Percentiles rank a stretch among this genome's conserved stretches.
Evolutionary conservation across 768 basidiomycete species (phyloP).

Genomic region (Amanita muscaria): DNA sequence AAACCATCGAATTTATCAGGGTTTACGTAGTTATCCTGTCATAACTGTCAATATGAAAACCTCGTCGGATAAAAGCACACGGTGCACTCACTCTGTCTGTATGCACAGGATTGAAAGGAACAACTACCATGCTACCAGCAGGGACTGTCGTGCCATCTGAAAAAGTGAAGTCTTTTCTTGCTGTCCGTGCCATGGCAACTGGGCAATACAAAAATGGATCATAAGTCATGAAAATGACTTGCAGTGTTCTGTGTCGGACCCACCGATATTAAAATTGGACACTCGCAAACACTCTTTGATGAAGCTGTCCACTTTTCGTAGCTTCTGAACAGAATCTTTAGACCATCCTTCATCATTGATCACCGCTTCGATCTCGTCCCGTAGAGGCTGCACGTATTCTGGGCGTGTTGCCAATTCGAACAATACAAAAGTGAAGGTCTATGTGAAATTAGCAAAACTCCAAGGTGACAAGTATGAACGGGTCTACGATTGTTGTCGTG

Average conservation of each 20-base stretch:
- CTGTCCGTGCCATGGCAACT: too few relatives aligned
- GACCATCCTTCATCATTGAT: too few relatives aligned
- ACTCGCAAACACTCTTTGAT: conserved; percentile 33
- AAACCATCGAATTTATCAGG: conserved; percentile 28
- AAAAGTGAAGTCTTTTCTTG: conserved; percentile 30
- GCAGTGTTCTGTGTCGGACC: neutral
- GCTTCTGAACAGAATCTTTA: conserved; percentile 25
- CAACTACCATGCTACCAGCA: too few relatives aligned
- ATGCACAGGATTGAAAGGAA: too few relatives aligned
- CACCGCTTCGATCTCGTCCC: too few relatives aligned
- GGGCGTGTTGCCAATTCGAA: conserved; percentile 29
- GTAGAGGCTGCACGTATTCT: conserved; percentile 20
- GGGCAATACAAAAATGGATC: conserved; percentile 9
- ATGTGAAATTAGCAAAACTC: neutral
- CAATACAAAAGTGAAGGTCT: conserved; percentile 30
- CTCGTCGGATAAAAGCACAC: neutral
- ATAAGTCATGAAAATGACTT: neutral
- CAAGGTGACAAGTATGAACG: neutral
- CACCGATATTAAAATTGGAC: conserved; percentile 19
- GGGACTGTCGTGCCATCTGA: too few relatives aligned
- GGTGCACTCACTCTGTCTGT: conserved; percentile 3
- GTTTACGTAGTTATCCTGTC: conserved; percentile 25
- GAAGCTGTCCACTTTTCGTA: conserved; percentile 37
- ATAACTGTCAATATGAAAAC: neutral
- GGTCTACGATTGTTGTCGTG: conserved; percentile 34